These are phyloP conservation scores for Umbilicaria muhlenbergii DNA, from an alignment of 495 filamentous ascomycete genomes.

Conservation along the genomic window DNA sequence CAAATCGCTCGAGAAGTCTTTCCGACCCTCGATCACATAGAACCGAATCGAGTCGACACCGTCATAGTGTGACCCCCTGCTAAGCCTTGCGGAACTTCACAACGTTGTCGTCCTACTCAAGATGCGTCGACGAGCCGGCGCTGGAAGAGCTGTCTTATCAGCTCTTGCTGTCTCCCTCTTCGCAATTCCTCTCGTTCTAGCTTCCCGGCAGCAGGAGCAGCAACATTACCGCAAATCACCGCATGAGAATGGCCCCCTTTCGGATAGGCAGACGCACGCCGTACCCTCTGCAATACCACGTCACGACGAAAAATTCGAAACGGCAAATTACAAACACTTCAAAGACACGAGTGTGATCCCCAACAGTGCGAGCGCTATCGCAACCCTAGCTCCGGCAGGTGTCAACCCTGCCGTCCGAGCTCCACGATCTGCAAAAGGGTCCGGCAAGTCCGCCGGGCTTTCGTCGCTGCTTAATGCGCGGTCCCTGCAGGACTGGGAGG, in stretches of 20 bases:
- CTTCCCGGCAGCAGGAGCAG: slow-evolving; percentile 42
- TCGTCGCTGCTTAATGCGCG: slow-evolving; percentile 76
- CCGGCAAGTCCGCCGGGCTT: slow-evolving; percentile 49
- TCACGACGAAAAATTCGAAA: slow-evolving; percentile 10
- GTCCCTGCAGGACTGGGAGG: slow-evolving; percentile 95
- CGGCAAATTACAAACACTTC: slow-evolving; percentile 21
- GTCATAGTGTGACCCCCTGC: no score
- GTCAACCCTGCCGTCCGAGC: slow-evolving; percentile 60
- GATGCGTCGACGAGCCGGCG: slow-evolving; percentile 20
- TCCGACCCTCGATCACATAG: no score
- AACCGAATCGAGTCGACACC: no score
- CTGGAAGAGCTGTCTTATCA: slow-evolving; percentile 21
- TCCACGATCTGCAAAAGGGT: slow-evolving; percentile 53
- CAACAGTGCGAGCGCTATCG: slow-evolving; percentile 83
- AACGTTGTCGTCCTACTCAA: background rate
- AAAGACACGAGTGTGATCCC: slow-evolving; percentile 27
- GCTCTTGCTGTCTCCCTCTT: slow-evolving; percentile 31
- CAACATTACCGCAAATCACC: slow-evolving; percentile 17
- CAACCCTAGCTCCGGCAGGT: slow-evolving; percentile 82
- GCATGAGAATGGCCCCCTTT: slow-evolving; percentile 17
- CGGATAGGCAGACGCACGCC: slow-evolving; percentile 13
- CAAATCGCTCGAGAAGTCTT: no score
- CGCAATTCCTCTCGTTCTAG: slow-evolving; percentile 34
- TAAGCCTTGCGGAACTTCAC: no score
- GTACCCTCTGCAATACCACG: slow-evolving; percentile 6